phyloP scores from a whole-genome alignment of 805 yeast species.

The Candida arabinofermentans region DNA sequence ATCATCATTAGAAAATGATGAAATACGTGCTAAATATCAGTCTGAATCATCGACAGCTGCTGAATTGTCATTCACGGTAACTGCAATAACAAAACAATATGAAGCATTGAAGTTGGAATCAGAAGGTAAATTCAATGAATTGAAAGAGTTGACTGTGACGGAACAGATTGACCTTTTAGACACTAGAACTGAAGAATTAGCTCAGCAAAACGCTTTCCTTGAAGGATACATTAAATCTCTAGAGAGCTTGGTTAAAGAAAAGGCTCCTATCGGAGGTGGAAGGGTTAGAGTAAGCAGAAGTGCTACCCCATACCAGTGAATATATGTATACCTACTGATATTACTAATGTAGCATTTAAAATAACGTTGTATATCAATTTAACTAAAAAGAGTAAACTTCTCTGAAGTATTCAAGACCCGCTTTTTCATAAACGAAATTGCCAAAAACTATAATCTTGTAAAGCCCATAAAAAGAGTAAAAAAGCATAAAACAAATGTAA shows the following conservation, averaged over 20 bases:
- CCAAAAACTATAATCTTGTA: neutral
- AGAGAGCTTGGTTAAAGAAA: conserved; percentile 23
- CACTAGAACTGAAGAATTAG: conserved; percentile 4
- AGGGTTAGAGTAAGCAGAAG: conserved; percentile 21
- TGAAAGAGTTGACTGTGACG: conserved; percentile 18
- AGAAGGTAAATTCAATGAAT: conserved; percentile 32
- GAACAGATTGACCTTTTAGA: conserved; percentile 11
- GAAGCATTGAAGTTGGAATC: conserved; percentile 27
- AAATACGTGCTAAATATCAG: conserved; percentile 41
- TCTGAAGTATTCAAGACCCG: no score
- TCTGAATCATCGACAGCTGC: conserved; percentile 44
- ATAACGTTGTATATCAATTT: neutral
- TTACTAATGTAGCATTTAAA: neutral
- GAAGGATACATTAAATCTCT: conserved; percentile 21
- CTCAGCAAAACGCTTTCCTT: conserved; percentile 23
- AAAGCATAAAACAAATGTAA: neutral
- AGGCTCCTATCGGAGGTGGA: conserved; percentile 12
- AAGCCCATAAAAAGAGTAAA: neutral
- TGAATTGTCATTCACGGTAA: conserved; percentile 31
- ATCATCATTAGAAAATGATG: conserved; percentile 22
- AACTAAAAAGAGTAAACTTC: no score
- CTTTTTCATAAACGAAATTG: no score
- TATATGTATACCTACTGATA: neutral
- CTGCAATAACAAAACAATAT: conserved; percentile 20
- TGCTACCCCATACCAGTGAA: conserved; percentile 21